Evolutionary conservation across 2,329 filamentous ascomycete genomes (phyloP).

Genomic region (Fusarium kyushuense): DNA sequence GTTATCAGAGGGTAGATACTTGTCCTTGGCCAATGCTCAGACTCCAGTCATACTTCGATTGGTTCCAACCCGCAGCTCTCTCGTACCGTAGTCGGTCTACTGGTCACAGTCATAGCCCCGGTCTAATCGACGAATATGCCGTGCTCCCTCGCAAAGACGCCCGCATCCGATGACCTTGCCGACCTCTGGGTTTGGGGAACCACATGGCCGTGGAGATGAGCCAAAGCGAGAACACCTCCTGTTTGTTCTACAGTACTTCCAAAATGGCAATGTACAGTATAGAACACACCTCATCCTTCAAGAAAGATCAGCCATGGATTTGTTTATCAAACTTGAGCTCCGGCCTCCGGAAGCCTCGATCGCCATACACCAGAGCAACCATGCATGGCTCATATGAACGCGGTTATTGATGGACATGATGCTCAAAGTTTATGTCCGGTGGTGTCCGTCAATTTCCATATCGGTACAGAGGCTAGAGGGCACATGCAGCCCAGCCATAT

Average conservation of each 20-base stretch:
- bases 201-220: conserved; percentile 33
- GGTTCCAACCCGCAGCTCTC: conserved; percentile 32
- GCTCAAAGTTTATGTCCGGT: conserved; percentile 23
- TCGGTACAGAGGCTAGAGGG: conserved; percentile 15
- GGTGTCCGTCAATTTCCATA: conserved; percentile 30
- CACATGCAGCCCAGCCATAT: conserved; percentile 22
- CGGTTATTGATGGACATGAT: conserved; percentile 8
- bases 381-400: conserved; percentile 29
- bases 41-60: conserved; percentile 31
- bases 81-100: conserved; percentile 24
- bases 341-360: conserved; percentile 20
- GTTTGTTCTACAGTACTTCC: conserved; percentile 3
- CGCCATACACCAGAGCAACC: conserved; percentile 31
- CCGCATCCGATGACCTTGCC: conserved; percentile 20
- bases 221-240: conserved; percentile 22
- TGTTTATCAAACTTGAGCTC: conserved; percentile 10
- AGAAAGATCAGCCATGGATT: conserved; percentile 16
- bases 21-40: conserved; percentile 28
- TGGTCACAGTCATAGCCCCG: not conserved
- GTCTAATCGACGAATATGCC: conserved; percentile 36
- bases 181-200: conserved; percentile 18
- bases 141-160: conserved; percentile 24
- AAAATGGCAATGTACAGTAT: conserved; percentile 4
- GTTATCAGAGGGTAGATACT: conserved; percentile 19
- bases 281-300: no score